Evolutionary conservation across 768 basidiomycete species (phyloP).

Genomic region (Termitomyces sp.): DNA sequence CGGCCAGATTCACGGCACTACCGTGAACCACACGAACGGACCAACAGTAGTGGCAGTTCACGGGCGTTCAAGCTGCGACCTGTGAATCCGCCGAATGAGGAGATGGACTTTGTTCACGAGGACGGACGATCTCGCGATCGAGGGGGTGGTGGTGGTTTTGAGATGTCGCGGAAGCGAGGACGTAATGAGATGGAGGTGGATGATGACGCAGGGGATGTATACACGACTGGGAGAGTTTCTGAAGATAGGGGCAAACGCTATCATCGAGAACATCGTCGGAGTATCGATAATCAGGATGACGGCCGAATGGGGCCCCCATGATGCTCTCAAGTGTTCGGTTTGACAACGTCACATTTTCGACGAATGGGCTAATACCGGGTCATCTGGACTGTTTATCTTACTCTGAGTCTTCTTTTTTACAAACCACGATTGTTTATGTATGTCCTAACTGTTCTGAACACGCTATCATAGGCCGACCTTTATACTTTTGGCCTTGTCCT

Average conservation of each 20-base stretch:
- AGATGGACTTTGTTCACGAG: slow-evolving; percentile 51
- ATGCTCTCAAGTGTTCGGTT: slow-evolving; percentile 8
- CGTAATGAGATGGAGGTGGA: slow-evolving; percentile 66
- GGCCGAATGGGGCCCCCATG: slow-evolving; percentile 28
- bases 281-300: slow-evolving; percentile 37
- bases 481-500: slow-evolving; percentile 12
- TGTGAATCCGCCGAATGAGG: slow-evolving; percentile 44
- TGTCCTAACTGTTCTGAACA: slow-evolving; percentile 14
- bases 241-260: slow-evolving; percentile 62
- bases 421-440: slow-evolving; percentile 17
- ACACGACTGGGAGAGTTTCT: slow-evolving; percentile 29
- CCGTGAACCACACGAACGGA: slow-evolving; percentile 41
- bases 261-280: slow-evolving; percentile 45
- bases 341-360: slow-evolving; percentile 14
- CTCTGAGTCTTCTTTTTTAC: slow-evolving; percentile 10
- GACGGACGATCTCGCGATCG: slow-evolving; percentile 46
- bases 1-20: slow-evolving; percentile 53
- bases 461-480: slow-evolving; percentile 20
- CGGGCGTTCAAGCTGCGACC: slow-evolving; percentile 51
- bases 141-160: slow-evolving; percentile 23
- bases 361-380: slow-evolving; percentile 9
- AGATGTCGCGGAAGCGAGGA: slow-evolving; percentile 46
- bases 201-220: slow-evolving; percentile 44
- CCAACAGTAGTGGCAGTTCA: slow-evolving; percentile 18
- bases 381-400: slow-evolving; percentile 11